A percentile compares a stretch with the other conserved stretches of the same genome.
Conservation (phyloP, 371 early-diverging fungal species). For the Batkoa obscura region DNA sequence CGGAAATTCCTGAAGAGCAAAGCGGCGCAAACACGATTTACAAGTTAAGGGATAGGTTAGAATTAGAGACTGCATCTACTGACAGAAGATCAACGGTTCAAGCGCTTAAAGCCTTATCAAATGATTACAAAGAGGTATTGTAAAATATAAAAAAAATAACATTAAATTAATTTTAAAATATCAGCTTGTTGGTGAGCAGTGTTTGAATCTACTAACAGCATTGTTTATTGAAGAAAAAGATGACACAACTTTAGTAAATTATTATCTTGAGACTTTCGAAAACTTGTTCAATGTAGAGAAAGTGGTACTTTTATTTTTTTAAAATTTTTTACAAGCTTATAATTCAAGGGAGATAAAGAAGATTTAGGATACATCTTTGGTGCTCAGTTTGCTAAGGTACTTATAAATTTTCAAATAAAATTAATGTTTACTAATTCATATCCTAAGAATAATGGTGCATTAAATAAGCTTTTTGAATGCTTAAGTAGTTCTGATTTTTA, state of each 20-base stretch:
- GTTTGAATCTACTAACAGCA: no score
- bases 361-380: slow-evolving; percentile 23
- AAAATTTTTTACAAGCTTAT: not conserved
- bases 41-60: slow-evolving; percentile 66
- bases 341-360: not conserved
- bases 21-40: slow-evolving; percentile 70
- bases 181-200: not conserved
- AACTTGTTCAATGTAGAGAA: not conserved
- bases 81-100: slow-evolving; percentile 77
- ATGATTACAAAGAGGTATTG: slow-evolving; percentile 52
- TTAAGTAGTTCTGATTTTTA: slow-evolving; percentile 84
- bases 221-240: no score
- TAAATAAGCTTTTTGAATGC: slow-evolving; percentile 58
- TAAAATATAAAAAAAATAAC: not conserved
- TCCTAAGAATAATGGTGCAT: slow-evolving; percentile 46
- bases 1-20: slow-evolving; percentile 14
- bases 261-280: no score
- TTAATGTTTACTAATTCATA: slow-evolving; percentile 8
- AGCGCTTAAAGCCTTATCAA: slow-evolving; percentile 64
- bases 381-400: slow-evolving; percentile 26
- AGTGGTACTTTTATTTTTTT: not conserved
- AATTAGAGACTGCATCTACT: slow-evolving; percentile 63
- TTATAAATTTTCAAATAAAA: not conserved
- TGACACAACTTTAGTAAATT: no score
- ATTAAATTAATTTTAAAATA: not conserved